Evolutionary conservation across 2,329 filamentous ascomycete species (phyloP).

Genomic region (Monosporascus ibericus): DNA sequence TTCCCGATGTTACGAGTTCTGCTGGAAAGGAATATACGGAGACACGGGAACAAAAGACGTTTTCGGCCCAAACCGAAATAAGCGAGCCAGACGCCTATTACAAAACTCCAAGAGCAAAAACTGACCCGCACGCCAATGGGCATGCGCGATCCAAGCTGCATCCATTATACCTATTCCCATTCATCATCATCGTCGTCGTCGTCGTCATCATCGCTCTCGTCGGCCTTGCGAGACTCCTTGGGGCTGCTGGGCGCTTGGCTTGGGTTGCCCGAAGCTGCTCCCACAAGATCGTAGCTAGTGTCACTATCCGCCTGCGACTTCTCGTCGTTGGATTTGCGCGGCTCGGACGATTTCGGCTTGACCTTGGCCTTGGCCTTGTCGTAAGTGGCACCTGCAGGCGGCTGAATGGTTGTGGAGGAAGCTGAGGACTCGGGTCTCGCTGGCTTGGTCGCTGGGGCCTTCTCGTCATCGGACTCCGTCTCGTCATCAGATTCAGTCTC

Average conservation of each 20-base stretch:
- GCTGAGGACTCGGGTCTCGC: constrained; percentile 39
- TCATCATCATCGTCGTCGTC: constrained; percentile 35
- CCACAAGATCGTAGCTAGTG: constrained; percentile 91
- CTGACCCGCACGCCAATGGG: constrained; percentile 1
- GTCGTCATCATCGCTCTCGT: constrained; percentile 62
- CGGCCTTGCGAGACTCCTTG: constrained; percentile 47
- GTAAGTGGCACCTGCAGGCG: constrained; percentile 31
- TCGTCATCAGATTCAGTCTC: constrained; percentile 51
- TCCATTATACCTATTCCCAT: constrained; percentile 21
- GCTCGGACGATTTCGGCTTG: constrained; percentile 54
- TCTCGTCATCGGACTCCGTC: constrained; percentile 32
- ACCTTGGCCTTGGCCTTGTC: constrained; percentile 17
- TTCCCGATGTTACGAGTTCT: constrained; percentile 11
- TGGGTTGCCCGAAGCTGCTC: constrained; percentile 65
- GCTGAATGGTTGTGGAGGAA: constrained; percentile 57
- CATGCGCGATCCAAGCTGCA: constrained; percentile 2
- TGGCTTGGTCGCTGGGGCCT: constrained; percentile 29
- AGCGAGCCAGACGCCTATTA: constrained; percentile 11
- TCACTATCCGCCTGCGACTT: constrained; percentile 91
- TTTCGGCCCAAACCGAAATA: constrained; percentile 11
- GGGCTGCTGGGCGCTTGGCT: constrained; percentile 71
- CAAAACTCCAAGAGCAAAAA: constrained; percentile 5
- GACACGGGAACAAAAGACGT: constrained; percentile 9
- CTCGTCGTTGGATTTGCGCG: constrained; percentile 76
- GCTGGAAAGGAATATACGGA: constrained; percentile 20